Base-by-base conservation (phyloP, 1,284 basidiomycete species). In the Serendipita sp. region DNA sequence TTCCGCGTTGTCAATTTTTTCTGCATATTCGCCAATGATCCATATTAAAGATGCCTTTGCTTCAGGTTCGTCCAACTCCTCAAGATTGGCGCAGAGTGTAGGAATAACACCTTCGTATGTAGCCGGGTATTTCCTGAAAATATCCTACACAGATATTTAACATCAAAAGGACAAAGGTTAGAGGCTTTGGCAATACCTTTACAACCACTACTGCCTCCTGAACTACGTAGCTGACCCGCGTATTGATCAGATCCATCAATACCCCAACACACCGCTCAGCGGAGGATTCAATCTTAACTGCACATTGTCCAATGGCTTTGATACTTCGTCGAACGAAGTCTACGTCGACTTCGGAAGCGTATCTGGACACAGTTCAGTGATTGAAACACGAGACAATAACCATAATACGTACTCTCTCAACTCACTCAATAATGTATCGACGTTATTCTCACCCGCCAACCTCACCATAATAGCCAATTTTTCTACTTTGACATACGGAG, bases 391-490 rank as follows among this genome's bases (percentile, higher is more conserved):
- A 41, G 32, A 63, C 61, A 55, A 61, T 41, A 44, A 38, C 1
- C 65, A 49, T 64, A 49, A 35, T 58, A 62, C 13, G 30, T 15
- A 91, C 88, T 99, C 95, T 72, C 95, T 96, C 62, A 99, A 76
- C 74, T 99, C 96, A 71, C 91, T 93, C 67, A 99, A 76, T 45
- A 99, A 80, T 55, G 93, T 92, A 72, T 96, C 89, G 2, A 97
- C 91, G 68, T 98, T 99, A 71, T 85, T 87, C 65, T 96, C 93
- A 35, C 82, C 82, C 2, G 93, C 94, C 62, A 99, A 77, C 62
- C 93, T 84, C 66, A 97, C 93, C 94, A 99, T 98, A 73, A 98
- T 97, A 69, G 97, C 96, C 66, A 99, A 77, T 74, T 99, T 99
- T 74, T 96, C 95, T 61, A 98, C 83, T 76, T 99, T 99, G 74